Evolutionary conservation across 768 basidiomycete species (phyloP), one percentile per base, ranked within the genome.

Genomic region (Kwoniella shandongensis): DNA sequence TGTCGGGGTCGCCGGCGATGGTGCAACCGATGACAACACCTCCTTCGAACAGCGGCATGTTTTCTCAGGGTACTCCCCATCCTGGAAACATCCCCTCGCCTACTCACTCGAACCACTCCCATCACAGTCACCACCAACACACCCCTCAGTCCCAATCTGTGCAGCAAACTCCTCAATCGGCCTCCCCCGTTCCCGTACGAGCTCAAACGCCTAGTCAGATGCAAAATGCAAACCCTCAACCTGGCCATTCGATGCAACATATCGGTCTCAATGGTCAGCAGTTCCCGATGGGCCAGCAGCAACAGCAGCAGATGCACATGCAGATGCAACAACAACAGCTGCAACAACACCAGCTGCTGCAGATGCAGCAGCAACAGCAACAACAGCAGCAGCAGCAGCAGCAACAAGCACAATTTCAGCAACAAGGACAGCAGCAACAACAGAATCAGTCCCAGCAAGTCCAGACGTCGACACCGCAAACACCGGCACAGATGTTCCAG

Each of bases 61-160:
- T 32, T 32, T 44, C 54, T 5, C 36, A 25, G 1, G 49, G 41
- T 47, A 23, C 25, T 17, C 51, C 32, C 27, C 53, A 39, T 39
- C 18, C 32, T 51, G 50, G 22, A 23, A 53, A 51, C 25, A 57
- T 50, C 20, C 62, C 62, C 25, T 62, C 65, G 17, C 68, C 68
- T 3, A 54, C 65, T n/a, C 52, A 25, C 2, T 64, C 68, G 11
- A 57, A 44, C 10, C 62, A 64, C 29, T 64, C 67, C 10, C 63
- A 65, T 22, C 69, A 68, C 32, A 52, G 57, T 45, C 65, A 63
- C 22, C 65, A 64, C 40, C 59, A 58, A 18, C 42, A 59, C 30
- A 20, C 36, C 6, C 44, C 42, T n/a, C 15, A 22, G 18, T 26
- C 44, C 30, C 36, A 40, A 22, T 4, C n/a, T n/a, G 26, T 25